These are phyloP conservation scores for Lathyrus sativus DNA, from an alignment of 306 rosid genomes.

Conservation along the genomic window DNA sequence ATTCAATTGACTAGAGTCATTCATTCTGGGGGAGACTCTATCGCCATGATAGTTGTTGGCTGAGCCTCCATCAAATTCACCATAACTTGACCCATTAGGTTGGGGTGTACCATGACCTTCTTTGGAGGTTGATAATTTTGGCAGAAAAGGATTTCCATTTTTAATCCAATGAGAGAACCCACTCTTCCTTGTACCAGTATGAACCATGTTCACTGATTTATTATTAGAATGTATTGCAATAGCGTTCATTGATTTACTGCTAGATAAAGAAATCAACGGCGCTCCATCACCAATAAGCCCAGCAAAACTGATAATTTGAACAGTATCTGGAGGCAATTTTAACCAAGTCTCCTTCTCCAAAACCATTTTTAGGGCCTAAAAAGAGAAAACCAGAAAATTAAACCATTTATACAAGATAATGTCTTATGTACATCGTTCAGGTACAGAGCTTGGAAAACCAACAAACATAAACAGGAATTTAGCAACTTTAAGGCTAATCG, in stretches of 20 bases:
- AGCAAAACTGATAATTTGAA: slow-evolving; percentile 86
- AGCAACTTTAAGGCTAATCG: slow-evolving; percentile 29
- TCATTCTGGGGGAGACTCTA: slow-evolving; percentile 57
- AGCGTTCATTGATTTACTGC: slow-evolving; percentile 48
- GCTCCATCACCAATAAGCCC: slow-evolving; percentile 99
- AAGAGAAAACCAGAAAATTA: slow-evolving; percentile 33
- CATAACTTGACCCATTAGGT: slow-evolving; percentile 54
- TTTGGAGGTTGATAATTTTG: slow-evolving; percentile 53
- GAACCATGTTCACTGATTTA: slow-evolving; percentile 54
- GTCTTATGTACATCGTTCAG: slow-evolving; percentile 17
- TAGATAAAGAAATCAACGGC: slow-evolving; percentile 70
- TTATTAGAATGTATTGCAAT: slow-evolving; percentile 52
- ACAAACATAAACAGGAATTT: slow-evolving; percentile 31
- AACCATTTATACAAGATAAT: slow-evolving; percentile 23
- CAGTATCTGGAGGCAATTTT: slow-evolving; percentile 74
- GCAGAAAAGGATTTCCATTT: slow-evolving; percentile 82
- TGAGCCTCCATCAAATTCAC: slow-evolving; percentile 64
- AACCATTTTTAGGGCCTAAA: slow-evolving; percentile 94
- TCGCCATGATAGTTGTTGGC: slow-evolving; percentile 49
- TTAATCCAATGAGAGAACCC: slow-evolving; percentile 81
- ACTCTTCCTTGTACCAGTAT: slow-evolving; percentile 50
- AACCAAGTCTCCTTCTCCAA: slow-evolving; percentile 91
- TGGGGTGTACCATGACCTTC: slow-evolving; percentile 56
- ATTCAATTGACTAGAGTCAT: slow-evolving; percentile 51
- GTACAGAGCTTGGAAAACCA: slow-evolving; percentile 28